These are phyloP conservation scores for Leccinum rimulosum DNA, from an alignment of 768 basidiomycete genomes.

Conservation along the genomic window DNA sequence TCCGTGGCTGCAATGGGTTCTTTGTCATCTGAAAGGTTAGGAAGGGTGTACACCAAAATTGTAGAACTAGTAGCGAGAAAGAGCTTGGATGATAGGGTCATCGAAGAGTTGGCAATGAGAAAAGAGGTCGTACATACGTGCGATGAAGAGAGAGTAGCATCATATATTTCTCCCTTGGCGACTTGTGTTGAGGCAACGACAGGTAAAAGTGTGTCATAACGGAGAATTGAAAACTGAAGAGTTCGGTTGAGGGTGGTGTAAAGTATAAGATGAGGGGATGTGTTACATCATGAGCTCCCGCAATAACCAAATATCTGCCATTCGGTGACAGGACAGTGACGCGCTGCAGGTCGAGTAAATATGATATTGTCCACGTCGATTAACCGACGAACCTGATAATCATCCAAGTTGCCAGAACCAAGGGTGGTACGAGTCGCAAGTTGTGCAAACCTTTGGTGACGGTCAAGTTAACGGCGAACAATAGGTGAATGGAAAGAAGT, in stretches of 20 bases:
- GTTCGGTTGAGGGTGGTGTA: conserved; percentile 11
- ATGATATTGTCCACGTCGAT: neutral
- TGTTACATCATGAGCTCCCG: conserved; percentile 69
- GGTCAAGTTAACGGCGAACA: conserved; percentile 10
- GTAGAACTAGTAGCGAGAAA: conserved; percentile 63
- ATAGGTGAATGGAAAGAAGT: conserved; percentile 18
- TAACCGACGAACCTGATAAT: conserved; percentile 75
- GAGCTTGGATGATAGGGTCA: conserved; percentile 41
- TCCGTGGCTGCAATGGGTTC: neutral
- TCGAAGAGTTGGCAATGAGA: neutral
- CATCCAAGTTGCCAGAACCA: conserved; percentile 55
- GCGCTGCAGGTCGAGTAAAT: conserved; percentile 48
- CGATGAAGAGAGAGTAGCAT: conserved; percentile 70
- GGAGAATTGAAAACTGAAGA: conserved; percentile 59
- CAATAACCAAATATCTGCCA: conserved; percentile 61
- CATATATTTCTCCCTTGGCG: conserved; percentile 80
- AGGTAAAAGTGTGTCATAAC: conserved; percentile 56
- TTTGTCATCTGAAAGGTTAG: conserved; percentile 23
- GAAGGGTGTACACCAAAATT: conserved; percentile 61
- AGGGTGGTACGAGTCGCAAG: conserved; percentile 60
- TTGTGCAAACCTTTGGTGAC: conserved; percentile 17
- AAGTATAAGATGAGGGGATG: conserved; percentile 16
- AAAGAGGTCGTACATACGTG: conserved; percentile 42
- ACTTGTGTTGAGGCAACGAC: conserved; percentile 47
- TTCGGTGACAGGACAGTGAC: conserved; percentile 80